Conservation (phyloP, 2,329 filamentous ascomycete genomes). For the Alternaria longipes region DNA sequence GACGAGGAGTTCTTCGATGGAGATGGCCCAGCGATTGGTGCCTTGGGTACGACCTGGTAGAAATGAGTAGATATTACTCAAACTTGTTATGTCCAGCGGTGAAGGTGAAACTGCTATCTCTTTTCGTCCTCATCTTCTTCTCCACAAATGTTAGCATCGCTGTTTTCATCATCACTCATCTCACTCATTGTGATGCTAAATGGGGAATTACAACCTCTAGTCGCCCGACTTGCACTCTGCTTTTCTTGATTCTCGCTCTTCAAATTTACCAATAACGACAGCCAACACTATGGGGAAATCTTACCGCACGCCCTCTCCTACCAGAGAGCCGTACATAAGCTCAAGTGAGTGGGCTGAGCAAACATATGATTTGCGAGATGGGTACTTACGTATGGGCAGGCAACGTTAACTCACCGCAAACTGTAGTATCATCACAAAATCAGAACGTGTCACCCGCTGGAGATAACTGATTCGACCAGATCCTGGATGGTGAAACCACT, state of each 20-base stretch:
- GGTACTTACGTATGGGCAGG: neutral
- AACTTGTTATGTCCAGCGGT: neutral
- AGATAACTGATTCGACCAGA: neutral
- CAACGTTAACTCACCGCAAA: slow-evolving; percentile 8
- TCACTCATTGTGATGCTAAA: neutral
- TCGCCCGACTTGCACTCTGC: neutral
- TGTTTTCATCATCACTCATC: neutral
- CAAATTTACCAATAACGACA: neutral
- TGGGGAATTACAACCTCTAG: neutral
- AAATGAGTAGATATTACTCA: neutral
- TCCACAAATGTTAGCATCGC: neutral
- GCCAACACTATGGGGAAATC: neutral
- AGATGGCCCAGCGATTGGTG: slow-evolving; percentile 27
- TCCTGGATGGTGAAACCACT: neutral
- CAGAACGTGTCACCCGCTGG: neutral
- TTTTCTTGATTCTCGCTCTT: neutral
- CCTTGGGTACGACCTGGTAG: neutral
- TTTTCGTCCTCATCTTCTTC: slow-evolving; percentile 6
- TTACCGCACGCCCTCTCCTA: slow-evolving; percentile 23
- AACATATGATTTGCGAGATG: neutral
- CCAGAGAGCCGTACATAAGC: neutral
- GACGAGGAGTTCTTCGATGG: slow-evolving; percentile 44
- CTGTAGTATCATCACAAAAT: neutral
- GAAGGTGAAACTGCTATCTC: slow-evolving; percentile 18
- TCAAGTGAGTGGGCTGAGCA: slow-evolving; percentile 6